Evolutionary conservation across 495 filamentous ascomycete species (phyloP), one percentile per base, ranked within the genome.

Genomic region (Penicillium verhagenii): DNA sequence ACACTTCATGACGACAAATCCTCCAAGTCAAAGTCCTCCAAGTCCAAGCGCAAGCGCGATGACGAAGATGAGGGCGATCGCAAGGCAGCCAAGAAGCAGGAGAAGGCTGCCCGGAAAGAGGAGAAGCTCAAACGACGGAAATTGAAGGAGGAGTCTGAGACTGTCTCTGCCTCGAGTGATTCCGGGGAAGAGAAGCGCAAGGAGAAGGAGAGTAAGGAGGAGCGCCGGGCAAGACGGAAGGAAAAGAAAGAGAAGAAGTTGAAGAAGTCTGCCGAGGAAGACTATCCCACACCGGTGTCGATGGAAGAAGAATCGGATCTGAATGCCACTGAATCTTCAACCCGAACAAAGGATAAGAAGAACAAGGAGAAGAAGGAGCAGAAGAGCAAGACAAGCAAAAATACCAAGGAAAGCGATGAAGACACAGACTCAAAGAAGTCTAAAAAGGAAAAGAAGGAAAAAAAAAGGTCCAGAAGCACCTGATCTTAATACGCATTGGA

Each of bases 1-100:
- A 92, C 89, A 4, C 64, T 87, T 21, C 61, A 68, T 58, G 52
- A 54, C 21, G 63, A 71, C 58, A 39, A 59, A 21, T 44, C 23
- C 7, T 14, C n/a, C 8, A 55, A 38, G 40, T n/a, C 46, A 37
- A 46, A 61, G 50, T 28, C 45, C 7, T 42, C 35, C 19, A 62
- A 67, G 40, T 67, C 66, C 26, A 70, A 68, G 44, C 50, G 53
- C 56, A 66, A 43, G 72, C 57, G 60, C 6, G 60, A 63, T 29
- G 52, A 53, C 10, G 58, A 58, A 6, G 59, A 59, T 3, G 48
- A 48, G 2, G n/a, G 10, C 20, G 59, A 62, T 10, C 39, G 39
- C 16, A 63, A 50, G 68, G 65, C 43, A 47, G n/a, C n/a, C n/a
- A 62, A 47, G 54, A 64, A 57, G 50, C 53, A 54, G 52, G 45